These are phyloP conservation scores for Fusarium sp. DNA, from an alignment of 2,329 filamentous ascomycete genomes.

Conservation along the genomic window DNA sequence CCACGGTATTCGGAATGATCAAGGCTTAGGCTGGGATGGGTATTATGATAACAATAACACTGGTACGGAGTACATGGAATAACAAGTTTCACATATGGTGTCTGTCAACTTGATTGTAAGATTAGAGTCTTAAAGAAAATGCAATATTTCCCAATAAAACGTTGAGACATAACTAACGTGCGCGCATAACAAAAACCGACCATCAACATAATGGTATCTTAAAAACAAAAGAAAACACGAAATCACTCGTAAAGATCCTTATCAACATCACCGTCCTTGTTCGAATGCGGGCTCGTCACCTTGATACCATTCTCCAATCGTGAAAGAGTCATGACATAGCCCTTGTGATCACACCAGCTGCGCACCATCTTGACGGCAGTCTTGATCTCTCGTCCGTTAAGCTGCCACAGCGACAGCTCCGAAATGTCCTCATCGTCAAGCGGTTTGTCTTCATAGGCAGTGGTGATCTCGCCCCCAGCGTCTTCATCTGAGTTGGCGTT, in stretches of 20 bases:
- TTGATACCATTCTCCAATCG: constrained; percentile 58
- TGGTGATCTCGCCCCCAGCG: not conserved
- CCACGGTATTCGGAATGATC: not conserved
- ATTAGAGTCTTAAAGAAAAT: not conserved
- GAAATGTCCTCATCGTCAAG: constrained; percentile 51
- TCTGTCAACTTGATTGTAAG: not conserved
- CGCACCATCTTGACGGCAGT: constrained; percentile 59
- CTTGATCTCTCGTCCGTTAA: constrained; percentile 61
- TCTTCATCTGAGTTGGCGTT: not conserved
- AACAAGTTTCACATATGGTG: not conserved
- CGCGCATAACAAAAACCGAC: not conserved
- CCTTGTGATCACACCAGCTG: constrained; percentile 58
- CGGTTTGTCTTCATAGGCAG: constrained; percentile 5
- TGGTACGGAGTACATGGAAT: constrained; percentile 2
- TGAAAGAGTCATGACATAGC: constrained; percentile 54
- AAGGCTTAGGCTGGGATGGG: not conserved
- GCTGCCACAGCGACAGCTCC: constrained; percentile 53
- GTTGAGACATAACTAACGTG: not conserved
- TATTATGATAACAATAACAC: not conserved
- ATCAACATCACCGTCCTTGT: constrained; percentile 48
- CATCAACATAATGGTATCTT: constrained; percentile 4
- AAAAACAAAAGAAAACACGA: not conserved
- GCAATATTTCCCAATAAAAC: not conserved
- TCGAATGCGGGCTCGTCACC: constrained; percentile 57
- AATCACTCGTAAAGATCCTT: constrained; percentile 43